Evolutionary conservation across 805 yeast genomes (phyloP).

Genomic region (Kodamaea restingae): DNA sequence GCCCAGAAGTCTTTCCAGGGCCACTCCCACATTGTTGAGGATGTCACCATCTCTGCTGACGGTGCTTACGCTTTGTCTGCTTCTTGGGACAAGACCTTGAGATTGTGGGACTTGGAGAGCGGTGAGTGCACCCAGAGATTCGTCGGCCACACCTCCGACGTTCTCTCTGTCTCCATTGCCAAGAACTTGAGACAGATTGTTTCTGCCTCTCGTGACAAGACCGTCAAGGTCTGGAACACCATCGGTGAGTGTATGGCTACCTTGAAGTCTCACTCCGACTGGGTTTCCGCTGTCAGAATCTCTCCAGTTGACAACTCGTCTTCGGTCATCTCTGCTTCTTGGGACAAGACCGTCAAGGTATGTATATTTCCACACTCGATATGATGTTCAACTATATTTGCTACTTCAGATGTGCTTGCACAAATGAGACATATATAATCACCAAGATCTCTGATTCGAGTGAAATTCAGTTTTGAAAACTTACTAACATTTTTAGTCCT

Average conservation of each 20-base stretch:
- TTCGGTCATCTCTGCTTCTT: constrained; percentile 93
- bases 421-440: constrained; percentile 96
- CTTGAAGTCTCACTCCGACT: constrained; percentile 94
- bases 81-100: constrained; percentile 99
- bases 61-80: constrained; percentile 97
- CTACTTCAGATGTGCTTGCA: constrained; percentile 92
- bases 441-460: constrained; percentile 96
- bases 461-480: not conserved
- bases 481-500: constrained; percentile 68
- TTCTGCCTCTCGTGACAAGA: constrained; percentile 98
- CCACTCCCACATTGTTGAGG: constrained; percentile 99
- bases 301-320: constrained; percentile 75
- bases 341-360: constrained; percentile 99
- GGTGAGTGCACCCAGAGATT: constrained; percentile 94
- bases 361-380: constrained; percentile 46
- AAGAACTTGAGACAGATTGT: constrained; percentile 96
- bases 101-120: constrained; percentile 95
- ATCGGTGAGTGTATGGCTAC: constrained; percentile 95
- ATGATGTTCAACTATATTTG: constrained; percentile 89
- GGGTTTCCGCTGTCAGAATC: constrained; percentile 98
- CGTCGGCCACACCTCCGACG: constrained; percentile 98
- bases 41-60: constrained; percentile 95
- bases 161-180: constrained; percentile 93
- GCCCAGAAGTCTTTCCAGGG: constrained; percentile 97
- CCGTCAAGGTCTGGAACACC: constrained; percentile 99